A percentile compares a stretch with the other conserved stretches of the same genome.
phyloP scores from a whole-genome alignment of 164 flowering plant genomes.

The Pachysandra terminalis region DNA sequence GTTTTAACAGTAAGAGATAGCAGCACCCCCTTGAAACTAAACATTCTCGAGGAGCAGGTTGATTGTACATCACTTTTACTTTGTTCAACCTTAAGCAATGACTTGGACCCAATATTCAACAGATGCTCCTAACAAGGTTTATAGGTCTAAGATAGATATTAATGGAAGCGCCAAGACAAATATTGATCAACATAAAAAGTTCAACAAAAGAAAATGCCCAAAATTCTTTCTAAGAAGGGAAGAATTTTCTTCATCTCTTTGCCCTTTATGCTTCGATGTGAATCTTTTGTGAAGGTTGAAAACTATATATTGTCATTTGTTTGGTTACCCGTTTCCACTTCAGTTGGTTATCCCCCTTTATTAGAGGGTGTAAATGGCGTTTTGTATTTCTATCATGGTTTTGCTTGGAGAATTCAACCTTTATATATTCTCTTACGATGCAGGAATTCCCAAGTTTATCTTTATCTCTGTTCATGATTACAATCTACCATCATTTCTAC shows the following conservation, averaged over 20 bases:
- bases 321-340: not conserved
- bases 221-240: not conserved
- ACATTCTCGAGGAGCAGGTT: too few relatives aligned
- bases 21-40: too few relatives aligned
- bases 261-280: not conserved
- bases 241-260: not conserved
- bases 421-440: slow-evolving; percentile 10
- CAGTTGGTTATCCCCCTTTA: not conserved
- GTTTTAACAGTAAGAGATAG: too few relatives aligned
- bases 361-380: not conserved
- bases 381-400: not conserved
- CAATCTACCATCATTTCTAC: slow-evolving; percentile 82
- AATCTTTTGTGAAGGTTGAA: not conserved
- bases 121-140: too few relatives aligned
- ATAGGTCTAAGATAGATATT: too few relatives aligned
- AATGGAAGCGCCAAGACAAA: too few relatives aligned
- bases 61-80: too few relatives aligned
- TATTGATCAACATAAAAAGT: not conserved
- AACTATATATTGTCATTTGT: not conserved
- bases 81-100: too few relatives aligned
- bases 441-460: slow-evolving; percentile 92
- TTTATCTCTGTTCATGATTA: slow-evolving; percentile 96
- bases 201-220: not conserved
- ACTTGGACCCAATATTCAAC: too few relatives aligned
- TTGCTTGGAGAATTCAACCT: not conserved